phyloP scores from a whole-genome alignment of 2,329 filamentous ascomycete species.

The Nannizzia gypsea region DNA sequence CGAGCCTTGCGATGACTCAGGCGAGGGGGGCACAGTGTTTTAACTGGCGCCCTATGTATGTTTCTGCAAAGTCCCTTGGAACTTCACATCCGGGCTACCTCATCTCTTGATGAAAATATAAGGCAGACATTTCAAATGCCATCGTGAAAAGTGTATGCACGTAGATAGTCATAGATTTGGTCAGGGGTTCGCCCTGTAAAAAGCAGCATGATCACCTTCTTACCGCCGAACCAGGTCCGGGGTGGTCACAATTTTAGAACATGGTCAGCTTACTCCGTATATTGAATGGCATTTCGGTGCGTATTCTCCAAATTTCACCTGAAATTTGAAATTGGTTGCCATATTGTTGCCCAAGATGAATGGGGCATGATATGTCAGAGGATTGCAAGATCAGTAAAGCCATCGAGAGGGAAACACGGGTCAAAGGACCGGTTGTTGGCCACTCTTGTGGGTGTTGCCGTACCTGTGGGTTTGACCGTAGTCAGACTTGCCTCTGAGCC shows the following conservation, averaged over 20 bases:
- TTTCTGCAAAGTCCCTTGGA: background rate
- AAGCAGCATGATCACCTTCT: background rate
- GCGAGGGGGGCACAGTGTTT: background rate
- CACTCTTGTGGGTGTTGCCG: background rate
- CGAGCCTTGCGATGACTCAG: background rate
- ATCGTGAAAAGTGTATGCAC: background rate
- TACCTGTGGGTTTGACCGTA: background rate
- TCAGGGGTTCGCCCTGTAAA: background rate
- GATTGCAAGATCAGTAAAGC: background rate
- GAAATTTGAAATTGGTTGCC: background rate
- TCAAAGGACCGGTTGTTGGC: background rate
- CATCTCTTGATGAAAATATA: background rate
- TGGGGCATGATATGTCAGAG: background rate
- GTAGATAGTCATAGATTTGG: background rate
- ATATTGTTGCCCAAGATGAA: background rate
- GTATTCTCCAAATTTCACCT: background rate
- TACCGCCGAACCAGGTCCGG: background rate
- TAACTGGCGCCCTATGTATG: background rate
- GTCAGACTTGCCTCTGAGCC: background rate
- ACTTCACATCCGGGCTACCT: too few relatives aligned
- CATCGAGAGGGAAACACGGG: background rate
- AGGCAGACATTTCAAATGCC: background rate
- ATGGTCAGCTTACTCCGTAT: too few relatives aligned
- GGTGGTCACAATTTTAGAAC: background rate
- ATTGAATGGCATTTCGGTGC: too few relatives aligned